These are phyloP conservation scores for Pogostemon cablin DNA, from an alignment of 257 asterid species.

Conservation along the genomic window DNA sequence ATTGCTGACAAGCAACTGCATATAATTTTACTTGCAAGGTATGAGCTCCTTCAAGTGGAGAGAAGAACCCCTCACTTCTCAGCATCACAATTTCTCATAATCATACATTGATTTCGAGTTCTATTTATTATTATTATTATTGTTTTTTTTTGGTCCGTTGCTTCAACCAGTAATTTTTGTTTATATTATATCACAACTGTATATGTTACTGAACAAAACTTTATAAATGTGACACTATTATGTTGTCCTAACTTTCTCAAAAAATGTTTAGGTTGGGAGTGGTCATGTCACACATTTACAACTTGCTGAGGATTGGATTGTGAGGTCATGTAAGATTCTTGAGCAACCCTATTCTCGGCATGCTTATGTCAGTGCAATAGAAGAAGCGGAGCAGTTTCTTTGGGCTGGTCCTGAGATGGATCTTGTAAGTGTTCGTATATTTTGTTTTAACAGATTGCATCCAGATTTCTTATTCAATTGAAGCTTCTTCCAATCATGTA, in stretches of 20 bases:
- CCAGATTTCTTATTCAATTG: conserved; percentile 23
- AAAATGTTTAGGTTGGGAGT: conserved; percentile 65
- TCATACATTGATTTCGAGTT: conserved; percentile 21
- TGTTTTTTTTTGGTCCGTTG: conserved; percentile 11
- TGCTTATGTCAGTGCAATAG: conserved; percentile 62
- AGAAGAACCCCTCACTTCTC: not conserved
- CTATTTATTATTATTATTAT: too few relatives aligned
- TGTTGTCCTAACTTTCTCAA: conserved; percentile 26
- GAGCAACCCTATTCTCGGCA: conserved; percentile 62
- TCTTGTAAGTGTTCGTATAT: conserved; percentile 54
- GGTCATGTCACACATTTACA: conserved; percentile 54
- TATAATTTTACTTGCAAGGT: conserved; percentile 1
- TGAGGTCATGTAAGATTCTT: conserved; percentile 59
- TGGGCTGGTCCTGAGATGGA: conserved; percentile 99
- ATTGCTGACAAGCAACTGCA: conserved; percentile 20
- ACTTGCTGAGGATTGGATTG: conserved; percentile 89
- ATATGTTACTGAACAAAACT: conserved; percentile 30
- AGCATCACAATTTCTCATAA: conserved; percentile 17
- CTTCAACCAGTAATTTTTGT: conserved; percentile 15
- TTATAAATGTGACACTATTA: not conserved
- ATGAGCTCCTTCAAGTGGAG: conserved; percentile 5
- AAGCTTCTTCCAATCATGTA: conserved; percentile 33
- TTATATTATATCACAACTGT: conserved; percentile 7
- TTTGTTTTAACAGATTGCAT: conserved; percentile 21
- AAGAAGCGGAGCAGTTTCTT: conserved; percentile 85